Evolutionary conservation across 345 rosid species (phyloP).

Genomic region (Trapa incisa): DNA sequence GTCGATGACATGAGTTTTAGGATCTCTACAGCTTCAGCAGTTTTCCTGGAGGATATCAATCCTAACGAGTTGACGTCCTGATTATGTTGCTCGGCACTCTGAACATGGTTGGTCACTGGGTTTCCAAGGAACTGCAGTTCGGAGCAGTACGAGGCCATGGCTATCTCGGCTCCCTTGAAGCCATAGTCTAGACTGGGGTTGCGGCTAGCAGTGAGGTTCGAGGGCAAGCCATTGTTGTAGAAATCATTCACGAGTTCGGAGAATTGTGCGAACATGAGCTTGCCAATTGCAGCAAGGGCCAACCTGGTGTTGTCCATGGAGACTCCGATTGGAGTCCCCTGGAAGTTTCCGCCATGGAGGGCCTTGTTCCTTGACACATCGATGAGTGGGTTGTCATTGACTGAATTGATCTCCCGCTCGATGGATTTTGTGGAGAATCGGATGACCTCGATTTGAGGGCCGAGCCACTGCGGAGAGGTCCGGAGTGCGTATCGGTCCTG

Average conservation of each 20-base stretch:
- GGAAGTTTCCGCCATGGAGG: conserved; percentile 55
- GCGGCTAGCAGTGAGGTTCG: conserved; percentile 52
- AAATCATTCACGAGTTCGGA: conserved; percentile 64
- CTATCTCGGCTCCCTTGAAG: conserved; percentile 66
- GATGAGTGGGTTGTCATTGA: conserved; percentile 55
- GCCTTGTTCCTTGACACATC: conserved; percentile 65
- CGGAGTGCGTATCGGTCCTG: conserved; percentile 45
- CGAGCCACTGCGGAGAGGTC: conserved; percentile 53
- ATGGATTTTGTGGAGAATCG: conserved; percentile 32
- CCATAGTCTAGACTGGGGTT: conserved; percentile 73
- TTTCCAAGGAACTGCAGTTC: conserved; percentile 42
- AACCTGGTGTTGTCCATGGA: conserved; percentile 42
- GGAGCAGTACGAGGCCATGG: conserved; percentile 56
- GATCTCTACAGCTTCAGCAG: conserved; percentile 42
- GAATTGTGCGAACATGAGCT: conserved; percentile 48
- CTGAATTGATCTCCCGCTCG: conserved; percentile 45
- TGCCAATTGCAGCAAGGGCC: conserved; percentile 37
- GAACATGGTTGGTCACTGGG: conserved; percentile 47
- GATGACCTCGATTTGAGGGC: conserved; percentile 46
- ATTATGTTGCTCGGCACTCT: conserved; percentile 47
- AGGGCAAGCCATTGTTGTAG: conserved; percentile 70
- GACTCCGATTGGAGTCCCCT: conserved; percentile 49
- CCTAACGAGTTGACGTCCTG: conserved; percentile 53
- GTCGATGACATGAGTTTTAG: conserved; percentile 47
- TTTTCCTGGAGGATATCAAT: conserved; percentile 46